Evolutionary conservation across 352 stramenopile species (phyloP), one percentile per base, ranked within the genome.

Genomic region (Phytopythium delawarense): DNA sequence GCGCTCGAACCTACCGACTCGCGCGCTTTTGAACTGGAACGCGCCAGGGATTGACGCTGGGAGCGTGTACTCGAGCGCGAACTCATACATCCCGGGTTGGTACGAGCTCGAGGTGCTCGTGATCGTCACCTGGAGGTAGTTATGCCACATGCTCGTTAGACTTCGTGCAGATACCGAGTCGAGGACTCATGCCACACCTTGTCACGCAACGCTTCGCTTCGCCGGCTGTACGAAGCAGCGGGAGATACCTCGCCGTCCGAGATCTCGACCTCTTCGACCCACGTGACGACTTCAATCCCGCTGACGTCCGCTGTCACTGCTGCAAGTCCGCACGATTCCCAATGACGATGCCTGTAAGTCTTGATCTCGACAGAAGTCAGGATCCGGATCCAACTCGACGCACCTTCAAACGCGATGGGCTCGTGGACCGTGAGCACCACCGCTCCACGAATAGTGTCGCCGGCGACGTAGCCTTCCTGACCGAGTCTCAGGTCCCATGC

Each of bases 1-100:
- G 25, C 45, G 16, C 25, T 62, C 59, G 34, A 68, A 53, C 40
- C 28, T 15, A 0, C 50, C 44, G 25, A 62, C 44, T 39, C 34
- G 25, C 35, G 51, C 51, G 42, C 50, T 52, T 28, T 71, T 64
- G 13, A 62, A 56, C 9, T 67, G 60, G 50, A 63, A 70, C 2
- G 34, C 61, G 16, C 57, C 39, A 4, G 65, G 61, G 7, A 68
- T 42, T 3, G 49, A 37, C 8, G 51, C 53, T 37, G 63, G 57
- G 18, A 72, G 61, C 25, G 65, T 55, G 57, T 69, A 72, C 21
- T 69, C 62, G 30, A 65, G 52, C 4, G 65, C 44, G 25, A 69
- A 68, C 18, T 63, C 58, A 34, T 67, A 65, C 57, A 57, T 61
- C 42, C 65, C 65, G 9, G 61, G 51, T 2, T 57, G 37, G 15